Evolutionary conservation across 1,284 basidiomycete species (phyloP), one percentile per base, ranked within the genome.

Genomic region (Butyriboletus appendiculatus): DNA sequence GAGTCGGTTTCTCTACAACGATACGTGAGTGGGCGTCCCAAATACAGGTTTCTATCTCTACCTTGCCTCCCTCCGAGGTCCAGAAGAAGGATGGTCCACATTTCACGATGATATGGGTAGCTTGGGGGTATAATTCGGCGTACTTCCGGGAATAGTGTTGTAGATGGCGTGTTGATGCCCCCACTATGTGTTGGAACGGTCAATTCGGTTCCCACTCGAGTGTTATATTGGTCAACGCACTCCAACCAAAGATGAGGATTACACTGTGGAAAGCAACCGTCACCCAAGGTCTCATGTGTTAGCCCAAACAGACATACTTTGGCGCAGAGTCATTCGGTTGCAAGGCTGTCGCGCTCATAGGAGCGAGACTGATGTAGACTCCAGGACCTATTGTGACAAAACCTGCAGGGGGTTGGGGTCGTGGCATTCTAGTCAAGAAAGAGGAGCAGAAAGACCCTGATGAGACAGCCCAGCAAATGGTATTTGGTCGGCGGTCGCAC

Each of bases 231-330:
- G 33, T 35, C 28, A n/a, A 61, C 71, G 30, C 52, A 81, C 80
- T 79, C 80, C 81, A 82, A 40, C 78, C 78, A 54, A 79, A 81
- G 14, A 79, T 69, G 10, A 80, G 53, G 38, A 81, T 74, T 6
- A 80, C 59, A 5, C 78, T 81, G 45, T 9, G n/a, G n/a, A 48
- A 45, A 35, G 9, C 1, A 6, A 42, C 8, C 3, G 30, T 64
- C 16, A 50, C 14, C 11, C 20, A 16, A 45, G 11, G 24, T 14
- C n/a, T 5, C 4, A 33, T 5, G 24, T 26, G n/a, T 42, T n/a
- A 30, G 2, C 2, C 15, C 11, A 37, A 41, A 42, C 2, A 18
- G 20, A 45, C 66, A 3, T 53, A 68, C 66, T 47, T 60, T 44
- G 66, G 66, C 14, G 48, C 40, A 22, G 53, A 40, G 10, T 52